phyloP scores from a whole-genome alignment of 2,329 filamentous ascomycete genomes.

The Bipolaris gigantea region DNA sequence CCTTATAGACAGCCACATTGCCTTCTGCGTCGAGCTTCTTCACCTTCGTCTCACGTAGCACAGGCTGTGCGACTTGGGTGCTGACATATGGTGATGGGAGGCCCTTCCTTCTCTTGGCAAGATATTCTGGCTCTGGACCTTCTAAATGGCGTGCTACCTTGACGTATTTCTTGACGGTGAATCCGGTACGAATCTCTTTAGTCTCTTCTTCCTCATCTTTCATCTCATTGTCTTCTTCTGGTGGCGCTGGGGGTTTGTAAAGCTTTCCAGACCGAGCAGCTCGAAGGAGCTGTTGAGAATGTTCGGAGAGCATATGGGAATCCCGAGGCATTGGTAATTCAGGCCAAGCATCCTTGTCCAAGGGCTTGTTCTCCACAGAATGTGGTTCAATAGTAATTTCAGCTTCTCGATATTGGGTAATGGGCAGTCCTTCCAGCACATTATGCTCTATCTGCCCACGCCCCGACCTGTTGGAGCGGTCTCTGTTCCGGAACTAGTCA shows the following conservation, averaged over 20 bases:
- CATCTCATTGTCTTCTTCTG: slow-evolving; percentile 63
- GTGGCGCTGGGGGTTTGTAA: slow-evolving; percentile 71
- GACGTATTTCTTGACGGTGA: slow-evolving; percentile 61
- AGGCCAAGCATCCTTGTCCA: slow-evolving; percentile 68
- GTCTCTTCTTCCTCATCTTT: slow-evolving; percentile 49
- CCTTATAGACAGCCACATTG: slow-evolving; percentile 81
- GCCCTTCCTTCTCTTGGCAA: slow-evolving; percentile 64
- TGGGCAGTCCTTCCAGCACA: slow-evolving; percentile 74
- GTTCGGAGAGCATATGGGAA: slow-evolving; percentile 72
- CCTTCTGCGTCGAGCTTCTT: slow-evolving; percentile 74
- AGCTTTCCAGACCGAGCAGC: slow-evolving; percentile 76
- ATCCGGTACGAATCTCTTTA: slow-evolving; percentile 53
- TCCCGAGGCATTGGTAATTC: slow-evolving; percentile 90
- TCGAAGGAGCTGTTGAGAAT: slow-evolving; percentile 80
- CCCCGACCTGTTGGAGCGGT: slow-evolving; percentile 60
- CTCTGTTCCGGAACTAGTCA: slow-evolving; percentile 58
- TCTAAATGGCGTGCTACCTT: slow-evolving; percentile 60
- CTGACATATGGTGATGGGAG: slow-evolving; percentile 51
- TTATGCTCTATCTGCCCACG: slow-evolving; percentile 65
- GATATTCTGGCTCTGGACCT: slow-evolving; percentile 61
- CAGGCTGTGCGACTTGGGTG: slow-evolving; percentile 23
- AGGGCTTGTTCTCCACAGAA: slow-evolving; percentile 63
- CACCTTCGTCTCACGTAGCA: slow-evolving; percentile 78
- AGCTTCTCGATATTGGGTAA: slow-evolving; percentile 85
- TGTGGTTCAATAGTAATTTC: slow-evolving; percentile 67